Evolutionary conservation across 2,329 filamentous ascomycete species (phyloP).

Genomic region (Microdochium bolleyi): DNA sequence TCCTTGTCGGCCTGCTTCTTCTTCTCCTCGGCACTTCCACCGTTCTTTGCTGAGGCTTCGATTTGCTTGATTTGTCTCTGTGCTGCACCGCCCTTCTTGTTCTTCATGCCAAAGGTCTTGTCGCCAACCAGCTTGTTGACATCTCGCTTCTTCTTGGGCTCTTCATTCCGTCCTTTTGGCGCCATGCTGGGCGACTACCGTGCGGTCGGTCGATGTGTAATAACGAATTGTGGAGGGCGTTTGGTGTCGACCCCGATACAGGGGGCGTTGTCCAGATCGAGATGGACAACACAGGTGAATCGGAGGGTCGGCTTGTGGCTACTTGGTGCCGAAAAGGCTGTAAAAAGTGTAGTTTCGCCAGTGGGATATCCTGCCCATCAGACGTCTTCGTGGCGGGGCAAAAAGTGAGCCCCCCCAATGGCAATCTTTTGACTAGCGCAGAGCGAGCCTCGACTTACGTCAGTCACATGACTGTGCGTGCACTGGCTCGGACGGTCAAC

Average conservation of each 20-base stretch:
- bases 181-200: conserved; percentile 50
- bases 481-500: background rate
- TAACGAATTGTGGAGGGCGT: conserved; percentile 1
- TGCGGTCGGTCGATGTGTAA: conserved; percentile 5
- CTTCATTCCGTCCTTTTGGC: conserved; percentile 57
- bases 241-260: background rate
- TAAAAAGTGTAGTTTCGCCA: background rate
- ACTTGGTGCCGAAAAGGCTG: background rate
- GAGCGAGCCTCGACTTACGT: background rate
- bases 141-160: conserved; percentile 43
- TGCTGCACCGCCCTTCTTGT: conserved; percentile 90
- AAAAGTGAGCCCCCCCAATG: background rate
- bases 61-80: conserved; percentile 88
- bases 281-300: too few relatives aligned
- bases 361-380: background rate
- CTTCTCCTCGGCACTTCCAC: conserved; percentile 83
- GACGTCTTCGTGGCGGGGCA: background rate
- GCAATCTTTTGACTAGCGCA: background rate
- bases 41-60: conserved; percentile 61
- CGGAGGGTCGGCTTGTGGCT: background rate
- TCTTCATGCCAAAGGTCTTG: conserved; percentile 99
- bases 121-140: conserved; percentile 68
- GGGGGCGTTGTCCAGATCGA: too few relatives aligned
- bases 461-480: background rate
- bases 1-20: conserved; percentile 61